Base-by-base conservation (phyloP, 441 rosid species). In the Biscutella laevigata region DNA sequence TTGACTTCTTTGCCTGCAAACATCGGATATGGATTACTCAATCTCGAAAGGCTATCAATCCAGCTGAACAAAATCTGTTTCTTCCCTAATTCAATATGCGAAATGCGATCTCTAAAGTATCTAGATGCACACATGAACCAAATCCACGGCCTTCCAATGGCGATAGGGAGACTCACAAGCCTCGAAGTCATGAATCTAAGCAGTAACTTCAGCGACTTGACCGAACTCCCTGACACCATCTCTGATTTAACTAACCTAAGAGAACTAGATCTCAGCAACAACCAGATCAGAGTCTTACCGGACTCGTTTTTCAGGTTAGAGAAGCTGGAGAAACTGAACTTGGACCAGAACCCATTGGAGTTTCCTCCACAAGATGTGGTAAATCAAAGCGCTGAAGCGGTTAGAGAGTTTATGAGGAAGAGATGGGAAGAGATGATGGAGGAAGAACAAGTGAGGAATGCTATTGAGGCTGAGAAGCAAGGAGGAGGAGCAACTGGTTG, bases 261-360 rank as follows among this genome's bases (percentile, higher is more conserved):
- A 70, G 83, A 82, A 61, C 71, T 82, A 4, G 83, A 82, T 62
- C 66, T 79, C 10, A 82, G 85, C 72, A 82, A 82, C 79, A 82
- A 82, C 64, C 88, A 82, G 57, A 73, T 82, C 59, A 70, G 67
- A 57, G 70, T 61, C 57, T 70, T 82, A 40, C 85, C 88, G 0
- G 69, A 61, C 57, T 67, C 83, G 44, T 79, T 79, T 68, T 53
- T 43, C 53, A 69, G 85, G 70, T 72, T 77, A 6, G 78, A 68
- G 47, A 79, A 73, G 24, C 76, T 82, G 4, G 39, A 42, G 22
- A 79, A 73, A 68, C 77, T 82, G 26, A 82, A 82, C 71, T 46
- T 77, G 74, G 85, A 82, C 22, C 71, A 71, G 70, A 82, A 79
- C 57, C 88, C 88, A 7, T 70, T 82, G 1, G 21, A 65, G 51